Conservation (phyloP, 192 early-diverging fungal genomes). For the Backusella tarrabulga region DNA sequence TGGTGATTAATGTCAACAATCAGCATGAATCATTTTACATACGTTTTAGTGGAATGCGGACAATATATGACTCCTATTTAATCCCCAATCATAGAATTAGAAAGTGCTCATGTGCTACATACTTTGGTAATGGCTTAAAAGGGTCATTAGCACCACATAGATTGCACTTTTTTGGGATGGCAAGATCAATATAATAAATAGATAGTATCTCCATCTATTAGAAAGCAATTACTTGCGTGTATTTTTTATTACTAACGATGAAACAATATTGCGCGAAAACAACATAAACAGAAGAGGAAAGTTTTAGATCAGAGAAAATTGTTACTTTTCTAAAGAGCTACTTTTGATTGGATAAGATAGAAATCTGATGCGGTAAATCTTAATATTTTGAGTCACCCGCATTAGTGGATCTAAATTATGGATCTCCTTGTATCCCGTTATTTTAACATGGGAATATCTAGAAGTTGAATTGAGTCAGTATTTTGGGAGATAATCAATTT, state of each 20-base stretch:
- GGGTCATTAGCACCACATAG: background rate
- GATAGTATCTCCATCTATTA: background rate
- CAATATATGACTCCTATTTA: background rate
- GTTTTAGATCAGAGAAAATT: background rate
- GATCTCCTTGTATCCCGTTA: background rate
- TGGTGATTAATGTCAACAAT: background rate
- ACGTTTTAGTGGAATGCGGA: background rate
- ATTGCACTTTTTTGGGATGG: too few species aligned
- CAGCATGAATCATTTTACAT: background rate
- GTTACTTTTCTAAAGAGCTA: background rate
- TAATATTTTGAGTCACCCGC: background rate
- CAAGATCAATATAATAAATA: background rate
- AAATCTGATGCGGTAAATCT: slow-evolving; percentile 2
- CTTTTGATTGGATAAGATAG: background rate
- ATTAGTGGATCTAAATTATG: background rate
- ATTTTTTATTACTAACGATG: background rate
- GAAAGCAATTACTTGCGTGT: background rate
- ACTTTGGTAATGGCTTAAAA: background rate
- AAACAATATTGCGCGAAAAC: background rate
- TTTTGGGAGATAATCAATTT: background rate
- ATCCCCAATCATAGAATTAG: background rate
- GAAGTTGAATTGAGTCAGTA: background rate
- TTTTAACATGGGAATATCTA: background rate
- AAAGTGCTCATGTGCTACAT: background rate
- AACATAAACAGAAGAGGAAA: background rate